phyloP scores from a whole-genome alignment of 306 rosid species.

The Delonix regia region DNA sequence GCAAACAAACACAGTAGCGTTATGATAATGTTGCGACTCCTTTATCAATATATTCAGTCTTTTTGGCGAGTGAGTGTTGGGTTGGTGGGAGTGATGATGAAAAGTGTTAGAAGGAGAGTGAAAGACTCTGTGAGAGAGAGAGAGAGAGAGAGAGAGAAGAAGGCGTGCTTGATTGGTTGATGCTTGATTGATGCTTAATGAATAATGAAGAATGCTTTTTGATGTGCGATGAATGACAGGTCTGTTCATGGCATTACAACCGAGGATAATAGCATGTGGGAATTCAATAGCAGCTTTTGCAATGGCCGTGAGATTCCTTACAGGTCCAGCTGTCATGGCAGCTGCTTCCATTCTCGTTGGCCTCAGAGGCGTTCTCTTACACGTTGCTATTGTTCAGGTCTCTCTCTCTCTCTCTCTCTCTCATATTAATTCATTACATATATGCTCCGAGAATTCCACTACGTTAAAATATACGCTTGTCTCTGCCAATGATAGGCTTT shows the following conservation, averaged over 20 bases:
- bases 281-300: slow-evolving; percentile 88
- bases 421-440: slow-evolving; percentile 28
- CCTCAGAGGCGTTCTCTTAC: slow-evolving; percentile 84
- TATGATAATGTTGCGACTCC: slow-evolving; percentile 52
- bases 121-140: neutral
- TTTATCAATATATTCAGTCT: slow-evolving; percentile 35
- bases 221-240: slow-evolving; percentile 57
- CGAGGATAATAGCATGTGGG: slow-evolving; percentile 97
- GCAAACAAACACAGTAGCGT: slow-evolving; percentile 24
- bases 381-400: slow-evolving; percentile 93
- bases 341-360: slow-evolving; percentile 98
- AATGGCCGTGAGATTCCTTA: slow-evolving; percentile 98
- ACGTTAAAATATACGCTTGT: slow-evolving; percentile 24
- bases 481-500: slow-evolving; percentile 40
- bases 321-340: slow-evolving; percentile 99
- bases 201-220: slow-evolving; percentile 26
- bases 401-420: slow-evolving; percentile 43
- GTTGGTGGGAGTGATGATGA: slow-evolving; percentile 64
- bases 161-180: too few species aligned
- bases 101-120: slow-evolving; percentile 47
- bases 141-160: neutral
- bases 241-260: slow-evolving; percentile 98
- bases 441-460: slow-evolving; percentile 13
- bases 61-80: slow-evolving; percentile 31
- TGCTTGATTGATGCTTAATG: neutral